Percentiles rank a stretch among this genome's conserved stretches.
phyloP scores from a whole-genome alignment of 225 moss, liverwort and hornwort species.

The Rhytidiadelphus loreus region DNA sequence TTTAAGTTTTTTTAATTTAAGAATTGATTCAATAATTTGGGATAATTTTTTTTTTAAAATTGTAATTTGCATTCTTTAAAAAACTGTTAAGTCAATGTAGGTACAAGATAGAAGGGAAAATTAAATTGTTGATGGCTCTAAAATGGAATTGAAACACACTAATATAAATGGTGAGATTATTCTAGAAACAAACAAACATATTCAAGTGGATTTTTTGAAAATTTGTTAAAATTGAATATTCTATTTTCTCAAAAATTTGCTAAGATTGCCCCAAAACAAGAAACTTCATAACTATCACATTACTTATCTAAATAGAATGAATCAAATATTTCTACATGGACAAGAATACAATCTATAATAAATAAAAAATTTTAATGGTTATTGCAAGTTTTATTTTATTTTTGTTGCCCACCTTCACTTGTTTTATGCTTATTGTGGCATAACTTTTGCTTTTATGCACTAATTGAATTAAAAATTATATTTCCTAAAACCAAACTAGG shows the following conservation, averaged over 20 bases:
- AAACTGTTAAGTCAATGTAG: neutral
- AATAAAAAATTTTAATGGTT: too few relatives aligned
- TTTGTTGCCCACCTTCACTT: accelerated
- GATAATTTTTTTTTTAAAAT: too few relatives aligned
- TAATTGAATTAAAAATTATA: neutral
- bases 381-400: too few relatives aligned
- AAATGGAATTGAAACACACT: neutral
- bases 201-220: neutral
- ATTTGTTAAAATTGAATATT: neutral
- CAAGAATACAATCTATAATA: too few relatives aligned
- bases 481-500: neutral
- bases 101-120: neutral
- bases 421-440: neutral
- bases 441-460: accelerated
- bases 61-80: too few relatives aligned
- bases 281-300: neutral
- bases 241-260: neutral
- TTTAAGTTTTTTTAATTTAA: neutral
- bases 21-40: neutral
- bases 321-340: neutral
- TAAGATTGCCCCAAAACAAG: neutral
- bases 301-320: neutral
- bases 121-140: neutral
- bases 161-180: neutral
- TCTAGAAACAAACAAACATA: neutral